Percentiles rank a stretch among this genome's conserved stretches.
Evolutionary conservation across 306 rosid species (phyloP).

Genomic region (Morella rubra): DNA sequence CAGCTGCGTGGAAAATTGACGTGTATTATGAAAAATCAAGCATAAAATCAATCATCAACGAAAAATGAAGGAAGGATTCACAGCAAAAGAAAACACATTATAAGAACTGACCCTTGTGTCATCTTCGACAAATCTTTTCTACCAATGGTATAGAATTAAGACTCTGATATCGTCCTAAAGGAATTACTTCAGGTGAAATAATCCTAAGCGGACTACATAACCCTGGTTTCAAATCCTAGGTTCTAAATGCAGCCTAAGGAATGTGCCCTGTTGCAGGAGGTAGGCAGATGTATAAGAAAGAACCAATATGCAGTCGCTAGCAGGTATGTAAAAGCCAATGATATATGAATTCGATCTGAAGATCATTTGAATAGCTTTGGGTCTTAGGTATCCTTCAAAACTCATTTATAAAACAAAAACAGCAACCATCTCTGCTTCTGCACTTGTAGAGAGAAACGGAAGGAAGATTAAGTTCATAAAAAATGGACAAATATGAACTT

Average conservation of each 20-base stretch:
- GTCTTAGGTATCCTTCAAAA: neutral
- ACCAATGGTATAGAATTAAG: no score
- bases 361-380: neutral
- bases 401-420: neutral
- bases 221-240: no score
- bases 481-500: neutral
- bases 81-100: neutral
- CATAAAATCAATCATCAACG: neutral
- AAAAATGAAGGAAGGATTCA: neutral
- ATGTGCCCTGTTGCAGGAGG: no score
- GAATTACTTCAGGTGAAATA: no score
- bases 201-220: no score
- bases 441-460: no score
- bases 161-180: no score
- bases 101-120: neutral
- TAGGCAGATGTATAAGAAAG: neutral
- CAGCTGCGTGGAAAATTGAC: conserved; percentile 27
- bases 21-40: no score
- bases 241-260: no score
- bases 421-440: no score
- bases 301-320: neutral
- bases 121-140: neutral
- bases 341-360: no score
- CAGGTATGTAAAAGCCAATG: neutral
- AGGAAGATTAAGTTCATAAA: neutral